A percentile compares a stretch with the other conserved stretches of the same genome.
phyloP scores from a whole-genome alignment of 2,329 filamentous ascomycete species.

The Claviceps sp. region DNA sequence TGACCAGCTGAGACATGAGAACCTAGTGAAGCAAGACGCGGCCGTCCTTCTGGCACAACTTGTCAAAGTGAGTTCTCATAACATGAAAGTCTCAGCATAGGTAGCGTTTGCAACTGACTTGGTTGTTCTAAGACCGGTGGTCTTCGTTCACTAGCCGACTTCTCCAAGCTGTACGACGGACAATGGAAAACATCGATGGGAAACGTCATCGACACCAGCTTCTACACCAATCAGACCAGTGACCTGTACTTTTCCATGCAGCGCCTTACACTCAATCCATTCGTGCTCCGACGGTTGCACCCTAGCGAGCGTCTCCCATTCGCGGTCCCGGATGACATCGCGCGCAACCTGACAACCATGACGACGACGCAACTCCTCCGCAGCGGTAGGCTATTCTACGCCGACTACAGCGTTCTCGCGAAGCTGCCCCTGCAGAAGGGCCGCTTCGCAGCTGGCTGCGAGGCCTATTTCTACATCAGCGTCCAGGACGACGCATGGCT shows the following conservation, averaged over 20 bases:
- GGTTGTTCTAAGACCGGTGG: constrained; percentile 12
- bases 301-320: constrained; percentile 23
- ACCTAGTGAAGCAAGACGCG: background rate
- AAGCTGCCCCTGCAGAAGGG: constrained; percentile 10
- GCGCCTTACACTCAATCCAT: constrained; percentile 28
- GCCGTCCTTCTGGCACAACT: background rate
- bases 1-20: background rate
- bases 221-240: constrained; percentile 30
- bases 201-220: constrained; percentile 15
- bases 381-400: constrained; percentile 27
- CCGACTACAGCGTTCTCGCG: constrained; percentile 26
- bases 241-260: constrained; percentile 36
- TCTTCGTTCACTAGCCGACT: constrained; percentile 23
- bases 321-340: constrained; percentile 17
- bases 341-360: constrained; percentile 17
- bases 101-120: background rate
- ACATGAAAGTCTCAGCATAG: background rate
- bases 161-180: constrained; percentile 25
- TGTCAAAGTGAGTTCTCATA: background rate
- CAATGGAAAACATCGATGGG: constrained; percentile 26
- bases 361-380: constrained; percentile 19
- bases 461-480: constrained; percentile 33
- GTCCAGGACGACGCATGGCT: constrained; percentile 27
- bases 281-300: constrained; percentile 21
- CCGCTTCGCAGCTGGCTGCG: constrained; percentile 27